These are phyloP conservation scores for Tarenaya hassleriana DNA, from an alignment of 345 rosid genomes.

Conservation along the genomic window DNA sequence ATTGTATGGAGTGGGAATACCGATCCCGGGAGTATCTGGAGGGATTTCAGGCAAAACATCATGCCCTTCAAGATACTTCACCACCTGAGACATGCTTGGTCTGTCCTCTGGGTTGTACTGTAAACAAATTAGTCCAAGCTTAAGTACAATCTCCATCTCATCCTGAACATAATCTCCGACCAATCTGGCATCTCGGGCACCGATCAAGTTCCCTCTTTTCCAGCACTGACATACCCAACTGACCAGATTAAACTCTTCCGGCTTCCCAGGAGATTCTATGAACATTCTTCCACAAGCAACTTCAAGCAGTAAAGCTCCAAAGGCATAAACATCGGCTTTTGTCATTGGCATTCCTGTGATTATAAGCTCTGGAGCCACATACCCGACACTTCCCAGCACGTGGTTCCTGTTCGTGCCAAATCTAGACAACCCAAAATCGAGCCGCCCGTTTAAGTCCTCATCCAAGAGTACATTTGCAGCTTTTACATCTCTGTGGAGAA, in stretches of 20 bases:
- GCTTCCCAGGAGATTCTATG: conserved; percentile 63
- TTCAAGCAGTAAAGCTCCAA: conserved; percentile 83
- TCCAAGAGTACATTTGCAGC: conserved; percentile 83
- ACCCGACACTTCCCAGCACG: conserved; percentile 87
- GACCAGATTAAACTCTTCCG: conserved; percentile 69
- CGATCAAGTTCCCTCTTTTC: conserved; percentile 42
- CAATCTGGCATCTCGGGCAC: conserved; percentile 49
- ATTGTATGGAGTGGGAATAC: conserved; percentile 29
- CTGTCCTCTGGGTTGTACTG: conserved; percentile 42
- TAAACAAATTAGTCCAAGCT: conserved; percentile 70
- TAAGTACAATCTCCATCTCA: conserved; percentile 48
- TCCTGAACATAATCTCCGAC: conserved; percentile 38
- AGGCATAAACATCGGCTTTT: conserved; percentile 83
- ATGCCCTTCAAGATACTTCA: conserved; percentile 58
- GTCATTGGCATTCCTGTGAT: conserved; percentile 76
- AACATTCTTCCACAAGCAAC: conserved; percentile 84
- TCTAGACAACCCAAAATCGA: conserved; percentile 95
- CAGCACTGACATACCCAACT: conserved; percentile 79
- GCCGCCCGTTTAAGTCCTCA: conserved; percentile 59
- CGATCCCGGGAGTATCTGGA: conserved; percentile 27
- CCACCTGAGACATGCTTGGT: conserved; percentile 64
- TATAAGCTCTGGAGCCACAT: conserved; percentile 90
- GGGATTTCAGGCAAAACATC: conserved; percentile 32
- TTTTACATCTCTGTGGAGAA: conserved; percentile 84
- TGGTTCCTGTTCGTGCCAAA: conserved; percentile 76